Base-by-base conservation (phyloP, 164 flowering plant genomes). In the Nelumbo lutea region DNA sequence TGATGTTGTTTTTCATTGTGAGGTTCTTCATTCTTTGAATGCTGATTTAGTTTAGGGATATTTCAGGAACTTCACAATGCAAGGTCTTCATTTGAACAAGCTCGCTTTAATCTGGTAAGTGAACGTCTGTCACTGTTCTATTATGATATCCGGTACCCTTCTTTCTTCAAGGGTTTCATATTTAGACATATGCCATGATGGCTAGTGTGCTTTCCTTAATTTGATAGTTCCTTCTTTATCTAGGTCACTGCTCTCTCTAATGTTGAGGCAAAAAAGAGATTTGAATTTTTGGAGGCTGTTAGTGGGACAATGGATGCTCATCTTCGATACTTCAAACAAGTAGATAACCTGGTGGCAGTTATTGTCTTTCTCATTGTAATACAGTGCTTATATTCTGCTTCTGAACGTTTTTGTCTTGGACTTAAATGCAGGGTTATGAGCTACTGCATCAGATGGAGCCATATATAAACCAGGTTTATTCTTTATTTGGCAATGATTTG, bases 391-490 rank as follows among this genome's bases (percentile, higher is more conserved):
- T 44, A 42, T 43, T 65, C 67, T 69, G 40, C 27, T 67, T 6
- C 14, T 67, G 9, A 74, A 41, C 66, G 4, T 62, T 68, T 27
- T 69, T 47, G 48, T 56, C 50, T 58, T 48, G 63, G 66, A 55
- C 51, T 58, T 61, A 10, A 65, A 1, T 79, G 67, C 75, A 96
- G 99, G 99, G 99, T 5, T 96, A 93, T 80, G 99, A 96, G 74
- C 82, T 96, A 71, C 78, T 96, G 85, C 98, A 91, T 80, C 98
- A 89, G 72, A 92, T 96, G 99, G 99, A 93, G 81, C 98, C 99
- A 40, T 92, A 88, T 73, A 90, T 96, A 57, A 86, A 89, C 77
- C 98, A 96, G 99, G 99, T 93, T 64, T 64, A 78, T 59, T 62
- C 1, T 41, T 44, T 61, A 61, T 9, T 14, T 65, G 11, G 10